A percentile compares a stretch with the other conserved stretches of the same genome.
Evolutionary conservation across 2,329 filamentous ascomycete species (phyloP).

Genomic region (Clarireedia hainanense): DNA sequence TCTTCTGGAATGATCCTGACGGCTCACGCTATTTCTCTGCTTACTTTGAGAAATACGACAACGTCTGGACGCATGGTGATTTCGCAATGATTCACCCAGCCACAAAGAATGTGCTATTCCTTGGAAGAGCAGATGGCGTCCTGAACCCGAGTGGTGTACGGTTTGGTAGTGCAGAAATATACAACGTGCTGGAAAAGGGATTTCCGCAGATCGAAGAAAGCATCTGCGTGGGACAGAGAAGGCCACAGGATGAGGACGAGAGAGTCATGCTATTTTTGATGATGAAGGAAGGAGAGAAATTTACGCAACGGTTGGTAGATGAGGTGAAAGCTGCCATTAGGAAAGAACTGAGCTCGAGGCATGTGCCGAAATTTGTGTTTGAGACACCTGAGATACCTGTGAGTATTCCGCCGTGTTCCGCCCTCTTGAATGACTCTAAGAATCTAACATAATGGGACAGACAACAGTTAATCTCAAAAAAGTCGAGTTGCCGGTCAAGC

Average conservation of each 20-base stretch:
- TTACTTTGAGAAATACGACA: conserved; percentile 54
- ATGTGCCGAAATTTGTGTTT: conserved; percentile 73
- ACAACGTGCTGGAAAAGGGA: conserved; percentile 59
- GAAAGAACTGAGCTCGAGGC: conserved; percentile 59
- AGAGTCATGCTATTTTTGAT: conserved; percentile 51
- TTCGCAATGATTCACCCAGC: conserved; percentile 64
- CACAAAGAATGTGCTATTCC: conserved; percentile 57
- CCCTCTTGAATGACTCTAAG: background rate
- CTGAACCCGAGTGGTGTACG: conserved; percentile 72
- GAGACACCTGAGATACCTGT: conserved; percentile 76
- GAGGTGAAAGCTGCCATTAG: conserved; percentile 58
- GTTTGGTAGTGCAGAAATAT: conserved; percentile 76
- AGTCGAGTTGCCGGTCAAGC: conserved; percentile 76
- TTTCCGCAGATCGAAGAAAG: conserved; percentile 62
- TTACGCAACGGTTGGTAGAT: conserved; percentile 46
- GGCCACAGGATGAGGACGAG: conserved; percentile 51
- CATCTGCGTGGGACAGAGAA: conserved; percentile 72
- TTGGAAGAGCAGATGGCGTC: conserved; percentile 70
- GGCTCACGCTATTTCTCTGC: conserved; percentile 41
- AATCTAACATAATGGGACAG: conserved; percentile 32
- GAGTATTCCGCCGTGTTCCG: conserved; percentile 30
- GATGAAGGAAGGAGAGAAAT: conserved; percentile 49
- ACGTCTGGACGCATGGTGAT: conserved; percentile 78
- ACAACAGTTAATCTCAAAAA: conserved; percentile 81
- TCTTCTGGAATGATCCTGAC: conserved; percentile 50